phyloP scores from a whole-genome alignment of 2,329 filamentous ascomycete genomes.

The Pyricularia pennisetigena region DNA sequence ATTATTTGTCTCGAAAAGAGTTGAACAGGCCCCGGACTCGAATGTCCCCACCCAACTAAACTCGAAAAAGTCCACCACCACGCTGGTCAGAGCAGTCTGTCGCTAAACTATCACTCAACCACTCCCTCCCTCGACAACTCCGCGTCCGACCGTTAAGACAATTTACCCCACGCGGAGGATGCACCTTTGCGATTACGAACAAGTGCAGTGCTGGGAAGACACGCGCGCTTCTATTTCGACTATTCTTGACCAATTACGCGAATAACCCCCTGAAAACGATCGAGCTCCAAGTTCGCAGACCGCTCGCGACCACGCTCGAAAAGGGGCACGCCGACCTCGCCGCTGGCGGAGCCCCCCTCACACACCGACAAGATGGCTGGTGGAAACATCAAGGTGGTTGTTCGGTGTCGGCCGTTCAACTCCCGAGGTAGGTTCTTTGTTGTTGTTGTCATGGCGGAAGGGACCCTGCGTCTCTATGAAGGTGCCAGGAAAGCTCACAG shows the following conservation, averaged over 20 bases:
- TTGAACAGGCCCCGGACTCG: neutral
- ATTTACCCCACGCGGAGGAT: neutral
- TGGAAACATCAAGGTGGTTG: slow-evolving; percentile 99
- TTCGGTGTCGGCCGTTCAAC: slow-evolving; percentile 93
- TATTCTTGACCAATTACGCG: neutral
- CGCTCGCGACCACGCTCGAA: neutral
- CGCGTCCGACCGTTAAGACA: neutral
- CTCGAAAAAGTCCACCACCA: neutral
- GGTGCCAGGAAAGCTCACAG: neutral
- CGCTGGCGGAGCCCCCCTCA: slow-evolving; percentile 4
- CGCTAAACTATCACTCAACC: neutral
- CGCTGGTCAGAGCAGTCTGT: neutral
- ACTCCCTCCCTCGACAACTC: neutral
- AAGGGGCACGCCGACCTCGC: slow-evolving; percentile 1
- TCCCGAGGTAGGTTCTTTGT: slow-evolving; percentile 57
- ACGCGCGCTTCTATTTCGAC: neutral
- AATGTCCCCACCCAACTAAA: neutral
- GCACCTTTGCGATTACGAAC: neutral
- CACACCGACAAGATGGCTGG: slow-evolving; percentile 49
- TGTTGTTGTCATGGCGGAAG: neutral
- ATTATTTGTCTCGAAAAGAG: neutral
- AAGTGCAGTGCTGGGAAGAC: neutral
- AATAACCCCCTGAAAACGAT: neutral
- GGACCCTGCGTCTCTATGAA: neutral
- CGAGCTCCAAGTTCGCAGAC: neutral